phyloP scores from a whole-genome alignment of 805 yeast species.

The Zygosaccharomyces siamensis region DNA sequence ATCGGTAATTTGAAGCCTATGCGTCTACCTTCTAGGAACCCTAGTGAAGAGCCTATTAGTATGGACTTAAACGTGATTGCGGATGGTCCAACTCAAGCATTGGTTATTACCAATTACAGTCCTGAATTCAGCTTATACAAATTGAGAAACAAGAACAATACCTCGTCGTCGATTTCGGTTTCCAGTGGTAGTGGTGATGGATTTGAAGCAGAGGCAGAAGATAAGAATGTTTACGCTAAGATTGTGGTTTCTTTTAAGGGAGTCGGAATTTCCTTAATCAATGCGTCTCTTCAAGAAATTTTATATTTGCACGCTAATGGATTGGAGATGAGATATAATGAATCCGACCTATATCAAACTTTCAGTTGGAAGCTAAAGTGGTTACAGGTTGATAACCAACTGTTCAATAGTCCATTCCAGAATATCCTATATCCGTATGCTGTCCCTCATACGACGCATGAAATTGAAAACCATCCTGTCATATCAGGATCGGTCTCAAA shows the following conservation, averaged over 20 bases:
- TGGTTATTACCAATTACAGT: slow-evolving; percentile 78
- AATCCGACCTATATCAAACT: slow-evolving; percentile 79
- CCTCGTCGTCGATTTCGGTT: slow-evolving; percentile 34
- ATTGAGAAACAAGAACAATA: slow-evolving; percentile 30
- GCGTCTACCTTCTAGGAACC: slow-evolving; percentile 51
- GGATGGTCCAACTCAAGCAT: slow-evolving; percentile 90
- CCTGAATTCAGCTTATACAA: slow-evolving; percentile 73
- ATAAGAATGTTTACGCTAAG: slow-evolving; percentile 34
- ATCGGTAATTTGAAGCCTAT: slow-evolving; percentile 89
- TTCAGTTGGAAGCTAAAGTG: slow-evolving; percentile 79
- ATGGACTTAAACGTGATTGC: slow-evolving; percentile 91
- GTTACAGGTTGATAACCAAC: slow-evolving; percentile 91
- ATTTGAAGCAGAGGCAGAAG: slow-evolving; percentile 47
- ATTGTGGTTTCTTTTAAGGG: slow-evolving; percentile 72
- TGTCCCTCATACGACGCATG: slow-evolving; percentile 76
- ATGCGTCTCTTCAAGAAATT: slow-evolving; percentile 65
- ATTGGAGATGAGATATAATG: slow-evolving; percentile 71
- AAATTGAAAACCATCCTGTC: slow-evolving; percentile 85
- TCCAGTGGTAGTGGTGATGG: slow-evolving; percentile 38
- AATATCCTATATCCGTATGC: slow-evolving; percentile 86
- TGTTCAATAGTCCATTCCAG: slow-evolving; percentile 84
- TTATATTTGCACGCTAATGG: slow-evolving; percentile 82
- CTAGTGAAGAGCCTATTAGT: slow-evolving; percentile 41
- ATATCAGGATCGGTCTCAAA: slow-evolving; percentile 79
- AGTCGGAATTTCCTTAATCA: slow-evolving; percentile 79